A percentile compares a stretch with the other conserved stretches of the same genome.
These are phyloP conservation scores for Mortierella sp. DNA, from an alignment of 371 early-diverging fungal species.

Conservation along the genomic window DNA sequence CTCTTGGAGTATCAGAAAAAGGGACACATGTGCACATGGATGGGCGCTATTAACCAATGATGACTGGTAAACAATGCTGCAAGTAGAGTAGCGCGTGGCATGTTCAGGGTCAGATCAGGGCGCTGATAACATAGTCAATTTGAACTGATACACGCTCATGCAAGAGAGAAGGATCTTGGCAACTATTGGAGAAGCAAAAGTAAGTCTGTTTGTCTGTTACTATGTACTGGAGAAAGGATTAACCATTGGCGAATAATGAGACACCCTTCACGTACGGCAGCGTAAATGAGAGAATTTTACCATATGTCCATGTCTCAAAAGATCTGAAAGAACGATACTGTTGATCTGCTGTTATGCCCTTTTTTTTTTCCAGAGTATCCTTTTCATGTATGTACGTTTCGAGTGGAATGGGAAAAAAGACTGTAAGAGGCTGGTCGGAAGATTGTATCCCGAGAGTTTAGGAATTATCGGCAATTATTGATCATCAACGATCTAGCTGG, in stretches of 20 bases:
- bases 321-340: too few relatives aligned
- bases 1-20: neutral
- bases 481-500: neutral
- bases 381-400: too few relatives aligned
- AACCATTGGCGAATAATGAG: neutral
- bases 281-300: too few relatives aligned
- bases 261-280: neutral
- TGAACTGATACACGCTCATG: too few relatives aligned
- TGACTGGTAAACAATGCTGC: neutral
- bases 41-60: neutral
- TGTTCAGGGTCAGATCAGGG: neutral
- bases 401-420: too few relatives aligned
- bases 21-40: neutral
- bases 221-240: neutral
- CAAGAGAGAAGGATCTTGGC: too few relatives aligned
- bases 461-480: neutral
- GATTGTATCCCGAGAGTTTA: conserved; percentile 1
- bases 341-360: too few relatives aligned
- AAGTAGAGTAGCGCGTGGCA: neutral
- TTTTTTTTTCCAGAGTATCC: too few relatives aligned
- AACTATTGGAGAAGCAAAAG: too few relatives aligned
- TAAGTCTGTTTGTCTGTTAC: too few relatives aligned
- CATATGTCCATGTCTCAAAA: too few relatives aligned
- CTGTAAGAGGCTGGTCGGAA: neutral
- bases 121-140: neutral